Evolutionary conservation across 345 rosid species (phyloP).

Genomic region (Pistacia atlantica): DNA sequence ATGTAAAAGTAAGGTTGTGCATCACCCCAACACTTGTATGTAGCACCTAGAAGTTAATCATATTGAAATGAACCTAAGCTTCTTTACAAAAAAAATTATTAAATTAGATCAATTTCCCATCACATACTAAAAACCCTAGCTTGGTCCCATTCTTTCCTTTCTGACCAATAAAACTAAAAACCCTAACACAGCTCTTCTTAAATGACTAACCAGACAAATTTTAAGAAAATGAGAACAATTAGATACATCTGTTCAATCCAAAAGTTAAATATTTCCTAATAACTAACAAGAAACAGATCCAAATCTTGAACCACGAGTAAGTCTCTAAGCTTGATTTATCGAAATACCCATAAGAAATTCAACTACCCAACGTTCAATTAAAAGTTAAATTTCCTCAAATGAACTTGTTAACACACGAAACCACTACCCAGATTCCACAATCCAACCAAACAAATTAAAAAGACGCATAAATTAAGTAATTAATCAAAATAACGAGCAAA

Average conservation of each 20-base stretch:
- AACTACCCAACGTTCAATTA: neutral
- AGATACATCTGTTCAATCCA: neutral
- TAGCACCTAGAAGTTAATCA: neutral
- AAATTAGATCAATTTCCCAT: neutral
- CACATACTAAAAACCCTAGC: neutral
- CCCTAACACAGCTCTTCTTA: neutral
- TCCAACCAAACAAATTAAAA: slow-evolving; percentile 5
- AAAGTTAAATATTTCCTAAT: neutral
- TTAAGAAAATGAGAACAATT: neutral
- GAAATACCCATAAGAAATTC: slow-evolving; percentile 3
- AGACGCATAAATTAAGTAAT: slow-evolving; percentile 4
- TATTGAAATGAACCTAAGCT: neutral
- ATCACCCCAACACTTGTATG: neutral
- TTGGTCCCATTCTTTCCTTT: neutral
- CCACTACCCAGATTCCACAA: slow-evolving; percentile 17
- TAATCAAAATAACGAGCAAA: neutral
- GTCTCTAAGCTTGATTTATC: neutral
- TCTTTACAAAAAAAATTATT: neutral
- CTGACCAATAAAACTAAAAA: neutral
- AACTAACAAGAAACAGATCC: neutral
- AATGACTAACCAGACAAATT: neutral
- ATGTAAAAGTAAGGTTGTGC: neutral
- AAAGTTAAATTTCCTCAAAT: slow-evolving; percentile 1
- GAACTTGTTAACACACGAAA: slow-evolving; percentile 5
- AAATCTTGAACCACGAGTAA: neutral